Percentiles rank a stretch among this genome's conserved stretches.
phyloP scores from a whole-genome alignment of 202 grass and related monocot genomes.

The Zoysia matrella region DNA sequence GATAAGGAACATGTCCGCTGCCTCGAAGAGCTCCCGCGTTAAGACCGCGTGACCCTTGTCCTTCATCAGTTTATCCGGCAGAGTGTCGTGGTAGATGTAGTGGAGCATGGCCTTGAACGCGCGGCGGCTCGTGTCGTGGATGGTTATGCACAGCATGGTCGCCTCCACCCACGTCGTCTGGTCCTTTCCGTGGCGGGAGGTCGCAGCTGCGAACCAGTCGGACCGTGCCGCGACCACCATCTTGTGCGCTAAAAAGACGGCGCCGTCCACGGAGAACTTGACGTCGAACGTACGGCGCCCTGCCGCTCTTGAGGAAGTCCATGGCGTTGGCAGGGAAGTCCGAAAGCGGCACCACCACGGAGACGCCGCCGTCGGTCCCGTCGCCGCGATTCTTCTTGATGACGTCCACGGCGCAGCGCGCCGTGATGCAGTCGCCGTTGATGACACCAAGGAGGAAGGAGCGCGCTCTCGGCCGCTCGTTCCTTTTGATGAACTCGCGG shows the following conservation, averaged over 20 bases:
- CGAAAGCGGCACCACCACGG: not conserved
- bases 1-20: constrained; percentile 47
- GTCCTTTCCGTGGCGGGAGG: constrained; percentile 32
- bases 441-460: not conserved
- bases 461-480: not conserved
- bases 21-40: constrained; percentile 41
- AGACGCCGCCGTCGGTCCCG: not conserved
- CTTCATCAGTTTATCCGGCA: constrained; percentile 21
- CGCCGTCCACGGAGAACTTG: constrained; percentile 34
- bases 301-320: constrained; percentile 22
- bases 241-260: constrained; percentile 43
- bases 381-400: not conserved
- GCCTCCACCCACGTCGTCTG: not conserved
- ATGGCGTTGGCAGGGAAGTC: constrained; percentile 19
- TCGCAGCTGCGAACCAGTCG: constrained; percentile 42
- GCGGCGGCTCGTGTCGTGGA: constrained; percentile 12
- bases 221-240: constrained; percentile 54
- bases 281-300: constrained; percentile 42
- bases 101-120: constrained; percentile 51
- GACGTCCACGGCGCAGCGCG: not conserved
- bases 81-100: constrained; percentile 54
- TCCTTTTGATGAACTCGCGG: constrained; percentile 31
- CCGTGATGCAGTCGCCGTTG: constrained; percentile 23
- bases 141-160: not conserved
- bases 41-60: not conserved